Evolutionary conservation across 2,329 filamentous ascomycete species (phyloP).

Genomic region (Monosporascus sp.): DNA sequence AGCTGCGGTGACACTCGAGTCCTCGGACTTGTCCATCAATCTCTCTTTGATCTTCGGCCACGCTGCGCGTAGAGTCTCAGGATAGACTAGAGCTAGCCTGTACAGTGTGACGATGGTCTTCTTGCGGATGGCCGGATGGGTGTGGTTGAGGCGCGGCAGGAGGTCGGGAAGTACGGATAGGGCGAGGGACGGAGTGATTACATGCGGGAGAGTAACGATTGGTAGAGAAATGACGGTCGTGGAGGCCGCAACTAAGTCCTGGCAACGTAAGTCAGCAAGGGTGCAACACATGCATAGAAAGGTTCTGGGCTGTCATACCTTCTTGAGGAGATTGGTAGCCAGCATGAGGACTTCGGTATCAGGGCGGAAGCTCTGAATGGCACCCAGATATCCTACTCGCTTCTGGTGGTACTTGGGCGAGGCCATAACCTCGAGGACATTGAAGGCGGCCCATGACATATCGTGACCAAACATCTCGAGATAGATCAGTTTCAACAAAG

Average conservation of each 20-base stretch:
- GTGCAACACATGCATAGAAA: background rate
- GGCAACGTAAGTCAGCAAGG: conserved; percentile 7
- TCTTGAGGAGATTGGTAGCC: conserved; percentile 93
- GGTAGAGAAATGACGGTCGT: conserved; percentile 79
- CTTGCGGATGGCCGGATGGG: conserved; percentile 80
- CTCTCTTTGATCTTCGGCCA: conserved; percentile 98
- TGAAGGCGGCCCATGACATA: conserved; percentile 99
- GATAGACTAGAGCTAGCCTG: conserved; percentile 89
- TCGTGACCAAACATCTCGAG: conserved; percentile 99
- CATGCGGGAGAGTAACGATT: conserved; percentile 84
- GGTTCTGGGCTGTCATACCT: conserved; percentile 45
- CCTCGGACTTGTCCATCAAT: conserved; percentile 83
- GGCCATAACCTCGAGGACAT: conserved; percentile 98
- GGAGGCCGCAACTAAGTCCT: conserved; percentile 70
- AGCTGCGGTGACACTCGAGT: conserved; percentile 88
- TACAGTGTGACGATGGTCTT: conserved; percentile 96
- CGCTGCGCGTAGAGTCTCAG: conserved; percentile 82
- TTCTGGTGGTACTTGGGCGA: conserved; percentile 93
- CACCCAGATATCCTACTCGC: conserved; percentile 88
- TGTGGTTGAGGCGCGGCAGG: conserved; percentile 80
- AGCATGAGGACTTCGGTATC: conserved; percentile 98
- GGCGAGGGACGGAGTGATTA: conserved; percentile 88
- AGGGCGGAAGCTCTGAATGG: conserved; percentile 90
- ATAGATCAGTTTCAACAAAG: conserved; percentile 91
- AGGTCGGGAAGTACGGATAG: conserved; percentile 85